Base-by-base conservation (phyloP, 495 filamentous ascomycete genomes). In the Podospora pseudoanserina region DNA sequence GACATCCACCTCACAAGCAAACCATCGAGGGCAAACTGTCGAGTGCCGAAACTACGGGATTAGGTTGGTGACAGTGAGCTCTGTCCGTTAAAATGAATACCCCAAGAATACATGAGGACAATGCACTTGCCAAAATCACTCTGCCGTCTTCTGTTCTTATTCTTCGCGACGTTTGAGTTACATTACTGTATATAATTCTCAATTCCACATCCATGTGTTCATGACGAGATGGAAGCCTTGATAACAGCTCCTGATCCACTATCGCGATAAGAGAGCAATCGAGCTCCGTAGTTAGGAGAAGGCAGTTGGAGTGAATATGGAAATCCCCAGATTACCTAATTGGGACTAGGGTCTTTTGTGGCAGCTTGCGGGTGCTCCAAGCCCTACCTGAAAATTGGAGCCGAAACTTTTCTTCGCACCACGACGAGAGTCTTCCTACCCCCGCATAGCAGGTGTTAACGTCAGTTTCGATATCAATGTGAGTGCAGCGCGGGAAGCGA, bases 381-480 rank as follows among this genome's bases (percentile, higher is more conserved):
- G 72, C 74, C 74, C 74, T 74, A 74, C 65, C 69, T 39, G 61
- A 72, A 75, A 77, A 74, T 71, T 77, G 72, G 65, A 65, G 57
- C 73, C 69, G 68, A 74, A 78, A 71, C 70, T 75, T 75, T 78
- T 71, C 70, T 72, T 69, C 70, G 64, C 76, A 75, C 70, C 72
- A 72, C 69, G 73, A 67, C 72, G 58, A 66, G 62, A 66, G 69
- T 66, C 63, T 65, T 68, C 68, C 70, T 64, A 70, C 65, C 74
- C 74, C 74, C 74, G 75, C 75, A 76, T 71, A 67, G 60, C 67
- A 56, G 64, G 34, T 68, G 19, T 72, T 74, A 73, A 72, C 70
- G 71, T 70, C 71, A 73, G 63, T 70, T 70, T 66, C 64, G 61
- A 68, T 68, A 71, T 65, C 72, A 76, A 75, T 76, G 75, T 77